phyloP scores from a whole-genome alignment of 2,329 filamentous ascomycete species.

The Alternaria brassicae region DNA sequence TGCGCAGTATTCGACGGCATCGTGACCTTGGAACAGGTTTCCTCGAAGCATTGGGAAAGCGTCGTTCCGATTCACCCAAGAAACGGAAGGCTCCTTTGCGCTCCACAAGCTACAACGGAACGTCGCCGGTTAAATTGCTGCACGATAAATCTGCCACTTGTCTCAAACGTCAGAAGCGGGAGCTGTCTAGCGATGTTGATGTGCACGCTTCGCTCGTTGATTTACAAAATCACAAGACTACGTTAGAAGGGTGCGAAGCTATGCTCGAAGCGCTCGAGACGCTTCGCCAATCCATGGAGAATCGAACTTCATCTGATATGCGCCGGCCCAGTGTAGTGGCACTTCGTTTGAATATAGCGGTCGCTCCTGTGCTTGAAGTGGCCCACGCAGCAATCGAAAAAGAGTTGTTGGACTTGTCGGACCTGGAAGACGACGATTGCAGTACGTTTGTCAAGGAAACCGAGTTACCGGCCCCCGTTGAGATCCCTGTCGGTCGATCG shows the following conservation, averaged over 20 bases:
- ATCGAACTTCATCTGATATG: not conserved
- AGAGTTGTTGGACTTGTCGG: not conserved
- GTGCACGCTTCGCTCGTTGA: not conserved
- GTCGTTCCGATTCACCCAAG: not conserved
- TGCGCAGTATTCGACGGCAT: not conserved
- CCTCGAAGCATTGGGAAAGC: not conserved
- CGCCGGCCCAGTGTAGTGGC: not conserved
- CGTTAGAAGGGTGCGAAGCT: not conserved
- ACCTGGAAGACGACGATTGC: not conserved
- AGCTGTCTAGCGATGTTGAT: not conserved
- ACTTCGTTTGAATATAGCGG: not conserved
- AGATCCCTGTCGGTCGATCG: not conserved
- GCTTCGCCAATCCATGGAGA: not conserved
- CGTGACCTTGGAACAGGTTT: not conserved
- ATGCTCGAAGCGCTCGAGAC: not conserved
- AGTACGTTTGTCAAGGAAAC: not conserved
- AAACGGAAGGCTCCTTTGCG: constrained; percentile 18
- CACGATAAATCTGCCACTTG: not conserved
- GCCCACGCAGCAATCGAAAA: not conserved
- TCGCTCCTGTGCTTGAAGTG: not conserved
- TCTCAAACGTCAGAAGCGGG: constrained; percentile 8
- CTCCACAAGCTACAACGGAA: not conserved
- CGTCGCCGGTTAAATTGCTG: not conserved
- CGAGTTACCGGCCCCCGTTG: not conserved
- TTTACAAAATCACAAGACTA: not conserved